These are phyloP conservation scores for Sporothrix sp. DNA, from an alignment of 2,329 filamentous ascomycete genomes.

Conservation along the genomic window DNA sequence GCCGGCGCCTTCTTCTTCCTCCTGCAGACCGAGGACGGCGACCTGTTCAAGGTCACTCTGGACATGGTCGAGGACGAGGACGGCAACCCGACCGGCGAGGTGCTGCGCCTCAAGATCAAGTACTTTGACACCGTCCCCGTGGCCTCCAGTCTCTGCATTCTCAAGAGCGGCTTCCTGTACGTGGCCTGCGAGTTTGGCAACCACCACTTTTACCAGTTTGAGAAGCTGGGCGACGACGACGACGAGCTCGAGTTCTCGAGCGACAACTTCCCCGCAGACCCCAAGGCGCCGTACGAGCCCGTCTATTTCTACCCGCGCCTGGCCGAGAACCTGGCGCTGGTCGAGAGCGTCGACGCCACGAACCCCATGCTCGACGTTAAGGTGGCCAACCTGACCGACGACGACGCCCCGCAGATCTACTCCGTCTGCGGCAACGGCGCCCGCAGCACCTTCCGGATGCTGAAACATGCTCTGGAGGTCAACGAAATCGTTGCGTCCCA, in stretches of 20 bases:
- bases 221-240: slow-evolving; percentile 92
- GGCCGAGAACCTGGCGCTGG: slow-evolving; percentile 71
- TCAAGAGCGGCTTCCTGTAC: slow-evolving; percentile 93
- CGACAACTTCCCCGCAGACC: slow-evolving; percentile 70
- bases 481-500: slow-evolving; percentile 94
- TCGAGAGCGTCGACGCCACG: slow-evolving; percentile 78
- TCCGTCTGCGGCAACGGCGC: slow-evolving; percentile 82
- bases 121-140: slow-evolving; percentile 96
- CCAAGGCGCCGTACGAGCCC: slow-evolving; percentile 60
- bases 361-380: slow-evolving; percentile 89
- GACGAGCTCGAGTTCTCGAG: slow-evolving; percentile 80
- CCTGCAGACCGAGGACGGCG: slow-evolving; percentile 92
- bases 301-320: slow-evolving; percentile 77
- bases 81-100: slow-evolving; percentile 69
- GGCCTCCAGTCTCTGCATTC: slow-evolving; percentile 76
- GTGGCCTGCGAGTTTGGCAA: slow-evolving; percentile 88
- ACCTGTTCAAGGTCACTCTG: slow-evolving; percentile 91
- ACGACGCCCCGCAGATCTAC: slow-evolving; percentile 95
- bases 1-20: slow-evolving; percentile 92
- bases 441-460: slow-evolving; percentile 78
- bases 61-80: slow-evolving; percentile 79
- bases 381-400: slow-evolving; percentile 78
- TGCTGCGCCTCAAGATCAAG: slow-evolving; percentile 79
- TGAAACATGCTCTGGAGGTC: slow-evolving; percentile 88
- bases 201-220: slow-evolving; percentile 92